phyloP scores from a whole-genome alignment of 2,329 filamentous ascomycete species.

The Emydomyces testavorans region DNA sequence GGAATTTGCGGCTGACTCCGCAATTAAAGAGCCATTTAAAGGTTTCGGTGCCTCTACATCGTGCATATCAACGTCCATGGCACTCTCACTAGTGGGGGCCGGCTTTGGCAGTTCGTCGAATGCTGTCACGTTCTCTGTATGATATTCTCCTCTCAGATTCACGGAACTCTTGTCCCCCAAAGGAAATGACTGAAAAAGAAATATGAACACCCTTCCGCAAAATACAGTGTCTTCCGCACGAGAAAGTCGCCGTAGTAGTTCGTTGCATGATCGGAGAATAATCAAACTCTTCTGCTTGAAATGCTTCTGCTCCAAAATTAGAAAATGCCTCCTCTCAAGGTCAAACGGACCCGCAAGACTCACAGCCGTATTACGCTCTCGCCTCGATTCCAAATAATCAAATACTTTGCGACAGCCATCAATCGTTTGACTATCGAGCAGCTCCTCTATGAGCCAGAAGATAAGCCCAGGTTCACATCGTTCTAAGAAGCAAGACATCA shows the following conservation, averaged over 20 bases:
- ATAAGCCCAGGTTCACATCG: constrained; percentile 63
- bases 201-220: constrained; percentile 94
- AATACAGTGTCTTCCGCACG: constrained; percentile 94
- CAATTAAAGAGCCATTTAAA: not conserved
- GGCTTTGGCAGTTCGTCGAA: constrained; percentile 51
- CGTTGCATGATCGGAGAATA: constrained; percentile 89
- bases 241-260: constrained; percentile 84
- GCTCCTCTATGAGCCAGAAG: constrained; percentile 85
- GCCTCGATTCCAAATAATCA: constrained; percentile 84
- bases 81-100: constrained; percentile 34
- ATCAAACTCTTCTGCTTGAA: constrained; percentile 76
- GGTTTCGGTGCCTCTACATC: constrained; percentile 24
- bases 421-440: constrained; percentile 92
- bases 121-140: constrained; percentile 83
- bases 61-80: constrained; percentile 57
- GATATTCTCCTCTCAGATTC: constrained; percentile 89
- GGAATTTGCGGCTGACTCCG: constrained; percentile 16
- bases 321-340: constrained; percentile 18
- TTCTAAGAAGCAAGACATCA: constrained; percentile 12
- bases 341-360: constrained; percentile 20
- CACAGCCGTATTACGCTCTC: constrained; percentile 74
- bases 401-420: constrained; percentile 83
- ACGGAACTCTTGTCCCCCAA: constrained; percentile 94
- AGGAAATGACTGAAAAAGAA: constrained; percentile 95
- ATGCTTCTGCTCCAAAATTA: constrained; percentile 39